Percentiles rank a stretch among this genome's conserved stretches.
Evolutionary conservation across 495 filamentous ascomycete species (phyloP).

Genomic region (Glarea lozoyensis): DNA sequence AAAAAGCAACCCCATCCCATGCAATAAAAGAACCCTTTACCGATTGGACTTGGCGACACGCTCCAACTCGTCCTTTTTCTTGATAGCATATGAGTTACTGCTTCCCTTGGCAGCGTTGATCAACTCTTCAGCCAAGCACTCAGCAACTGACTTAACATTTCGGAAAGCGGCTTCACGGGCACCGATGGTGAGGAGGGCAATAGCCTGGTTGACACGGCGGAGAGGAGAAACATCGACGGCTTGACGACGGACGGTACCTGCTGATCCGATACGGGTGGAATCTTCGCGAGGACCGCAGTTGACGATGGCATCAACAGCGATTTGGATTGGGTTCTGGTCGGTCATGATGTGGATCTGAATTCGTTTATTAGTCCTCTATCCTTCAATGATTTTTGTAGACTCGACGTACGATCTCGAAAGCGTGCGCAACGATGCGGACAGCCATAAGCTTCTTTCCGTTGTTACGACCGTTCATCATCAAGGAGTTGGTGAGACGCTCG

Average conservation of each 20-base stretch:
- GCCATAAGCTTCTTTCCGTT: slow-evolving; percentile 99
- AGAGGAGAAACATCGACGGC: slow-evolving; percentile 99
- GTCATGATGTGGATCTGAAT: slow-evolving; percentile 98
- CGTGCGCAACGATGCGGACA: slow-evolving; percentile 96
- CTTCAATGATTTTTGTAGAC: neutral
- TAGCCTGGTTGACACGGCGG: slow-evolving; percentile 98
- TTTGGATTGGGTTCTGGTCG: slow-evolving; percentile 99
- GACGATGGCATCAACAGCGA: slow-evolving; percentile 98
- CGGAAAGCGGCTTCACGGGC: slow-evolving; percentile 96
- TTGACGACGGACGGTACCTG: slow-evolving; percentile 98
- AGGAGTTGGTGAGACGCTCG: slow-evolving; percentile 98
- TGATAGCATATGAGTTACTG: slow-evolving; percentile 99
- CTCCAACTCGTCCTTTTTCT: slow-evolving; percentile 99
- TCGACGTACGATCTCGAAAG: slow-evolving; percentile 95
- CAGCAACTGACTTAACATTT: slow-evolving; percentile 96
- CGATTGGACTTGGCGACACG: slow-evolving; percentile 99
- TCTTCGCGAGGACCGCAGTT: slow-evolving; percentile 99
- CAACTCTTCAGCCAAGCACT: slow-evolving; percentile 98
- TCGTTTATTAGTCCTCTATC: slow-evolving; percentile 11
- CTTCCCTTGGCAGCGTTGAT: slow-evolving; percentile 99
- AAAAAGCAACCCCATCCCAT: slow-evolving; percentile 23
- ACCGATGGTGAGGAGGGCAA: slow-evolving; percentile 93
- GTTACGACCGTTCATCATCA: slow-evolving; percentile 99
- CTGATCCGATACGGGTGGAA: slow-evolving; percentile 97
- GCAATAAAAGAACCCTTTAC: slow-evolving; percentile 46